Conservation (phyloP, 164 flowering plant species). For the Chimonanthus praecox region DNA sequence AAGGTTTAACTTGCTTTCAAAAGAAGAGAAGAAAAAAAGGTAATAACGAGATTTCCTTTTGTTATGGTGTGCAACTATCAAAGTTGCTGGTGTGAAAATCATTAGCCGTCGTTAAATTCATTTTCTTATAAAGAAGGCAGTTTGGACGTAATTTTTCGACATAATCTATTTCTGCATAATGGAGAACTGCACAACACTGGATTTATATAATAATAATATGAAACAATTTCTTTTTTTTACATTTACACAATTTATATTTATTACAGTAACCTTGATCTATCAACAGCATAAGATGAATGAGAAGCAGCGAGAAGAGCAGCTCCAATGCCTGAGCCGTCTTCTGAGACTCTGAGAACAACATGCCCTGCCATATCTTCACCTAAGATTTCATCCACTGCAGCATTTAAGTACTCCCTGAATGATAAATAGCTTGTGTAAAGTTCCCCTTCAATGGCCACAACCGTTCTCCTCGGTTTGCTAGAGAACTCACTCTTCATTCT, state of each 20-base stretch:
- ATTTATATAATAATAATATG: conserved; percentile 23
- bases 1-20: too few relatives aligned
- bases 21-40: too few relatives aligned
- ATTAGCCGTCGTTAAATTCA: too few relatives aligned
- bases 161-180: not conserved
- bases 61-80: too few relatives aligned
- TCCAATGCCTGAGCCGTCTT: conserved; percentile 89
- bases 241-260: conserved; percentile 34
- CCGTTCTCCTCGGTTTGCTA: conserved; percentile 58
- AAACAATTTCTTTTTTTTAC: conserved; percentile 35
- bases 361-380: conserved; percentile 70
- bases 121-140: too few relatives aligned
- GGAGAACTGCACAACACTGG: conserved; percentile 27
- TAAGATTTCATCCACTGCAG: conserved; percentile 62
- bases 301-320: conserved; percentile 89
- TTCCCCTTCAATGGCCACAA: conserved; percentile 78
- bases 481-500: conserved; percentile 34
- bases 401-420: conserved; percentile 77
- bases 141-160: too few relatives aligned
- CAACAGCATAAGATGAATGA: conserved; percentile 39
- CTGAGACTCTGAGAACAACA: conserved; percentile 56
- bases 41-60: too few relatives aligned
- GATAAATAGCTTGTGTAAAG: conserved; percentile 51
- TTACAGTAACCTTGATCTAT: conserved; percentile 29
- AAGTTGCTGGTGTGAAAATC: too few relatives aligned